These are phyloP conservation scores for Geosmithia flava DNA, from an alignment of 2,329 filamentous ascomycete species.

Conservation along the genomic window DNA sequence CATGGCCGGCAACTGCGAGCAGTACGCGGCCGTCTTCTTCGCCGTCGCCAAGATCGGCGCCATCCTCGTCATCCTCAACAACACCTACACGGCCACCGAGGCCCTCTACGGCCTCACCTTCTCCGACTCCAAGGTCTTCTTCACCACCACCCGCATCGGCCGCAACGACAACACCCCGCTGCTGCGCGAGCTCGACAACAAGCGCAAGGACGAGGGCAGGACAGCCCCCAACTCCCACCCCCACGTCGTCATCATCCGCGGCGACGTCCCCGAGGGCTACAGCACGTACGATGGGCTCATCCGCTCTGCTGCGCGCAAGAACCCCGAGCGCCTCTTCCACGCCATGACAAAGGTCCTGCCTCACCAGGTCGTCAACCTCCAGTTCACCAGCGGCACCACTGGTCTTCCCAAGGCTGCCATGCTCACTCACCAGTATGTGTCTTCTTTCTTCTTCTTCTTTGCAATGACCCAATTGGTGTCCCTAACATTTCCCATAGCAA, in stretches of 20 bases:
- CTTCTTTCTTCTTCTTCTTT: background rate
- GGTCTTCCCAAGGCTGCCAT: slow-evolving; percentile 63
- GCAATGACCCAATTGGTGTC: slow-evolving; percentile 1
- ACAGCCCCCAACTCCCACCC: slow-evolving; percentile 15
- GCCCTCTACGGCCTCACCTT: slow-evolving; percentile 60
- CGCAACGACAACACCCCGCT: slow-evolving; percentile 50
- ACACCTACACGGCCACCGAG: slow-evolving; percentile 67
- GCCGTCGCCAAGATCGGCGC: slow-evolving; percentile 55
- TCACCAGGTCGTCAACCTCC: slow-evolving; percentile 59
- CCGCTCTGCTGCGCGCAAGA: slow-evolving; percentile 32
- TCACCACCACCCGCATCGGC: slow-evolving; percentile 59
- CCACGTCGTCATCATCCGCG: slow-evolving; percentile 49
- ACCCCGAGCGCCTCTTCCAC: slow-evolving; percentile 35
- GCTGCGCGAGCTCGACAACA: slow-evolving; percentile 37
- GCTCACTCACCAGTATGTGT: slow-evolving; percentile 55
- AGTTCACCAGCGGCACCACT: slow-evolving; percentile 67
- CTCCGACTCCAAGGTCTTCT: slow-evolving; percentile 60
- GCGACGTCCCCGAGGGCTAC: slow-evolving; percentile 35
- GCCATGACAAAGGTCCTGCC: slow-evolving; percentile 44
- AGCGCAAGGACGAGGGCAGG: slow-evolving; percentile 11
- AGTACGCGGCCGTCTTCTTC: slow-evolving; percentile 71
- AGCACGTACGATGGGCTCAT: slow-evolving; percentile 48
- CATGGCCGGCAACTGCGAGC: slow-evolving; percentile 68
- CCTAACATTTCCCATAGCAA: slow-evolving; percentile 24
- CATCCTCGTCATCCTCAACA: slow-evolving; percentile 67